Base-by-base conservation (phyloP, 352 stramenopile genomes). In the Thraustochytrium striatum region DNA sequence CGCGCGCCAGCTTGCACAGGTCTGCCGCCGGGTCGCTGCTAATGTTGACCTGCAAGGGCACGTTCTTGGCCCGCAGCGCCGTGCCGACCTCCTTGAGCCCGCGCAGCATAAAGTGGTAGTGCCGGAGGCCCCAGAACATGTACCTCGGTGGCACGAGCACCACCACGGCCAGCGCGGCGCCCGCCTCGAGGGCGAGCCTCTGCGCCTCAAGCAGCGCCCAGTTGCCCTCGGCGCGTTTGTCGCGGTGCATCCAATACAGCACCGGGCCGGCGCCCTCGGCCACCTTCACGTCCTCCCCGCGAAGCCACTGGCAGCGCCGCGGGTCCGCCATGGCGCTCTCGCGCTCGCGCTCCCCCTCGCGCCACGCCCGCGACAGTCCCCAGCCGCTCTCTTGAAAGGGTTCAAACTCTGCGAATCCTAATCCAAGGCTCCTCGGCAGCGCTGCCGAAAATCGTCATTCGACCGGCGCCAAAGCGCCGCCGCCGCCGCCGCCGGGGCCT, bases 191-290 rank as follows among this genome's bases (percentile, higher is more conserved):
- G 1, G 89, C 90, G 2, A 92, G 55, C 78, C 86, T 78, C 43
- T 84, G 57, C 33, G 90, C 89, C 58, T 89, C 88, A 1, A 94
- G 82, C 30, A 96, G 82, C 8, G 90, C 90, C 85, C 87, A 94
- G 84, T 96, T 96, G 82, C 95, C 90, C 8, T 87, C 79, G 2
- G 86, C 87, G 8, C 91, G 86, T 61, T 94, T 82, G 81, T 96
- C 91, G 19, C 91, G 82, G 57, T 85, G 84, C 91, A 96, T 96
- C 91, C 91, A 75, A 43, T 75, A 75, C 44, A 75, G 30, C 32
- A 75, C 50, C 16, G 65, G 65, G 0, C 65, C 65, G 25, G 41
- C 52, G 13, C 36, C 52, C 39, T 75, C 52, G 65, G 28, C 30
- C 43, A 61, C 32, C 30, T 19, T 8, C 33, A 75, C 65, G 3